Conservation (phyloP, 257 asterid species). For the Avicennia marina region DNA sequence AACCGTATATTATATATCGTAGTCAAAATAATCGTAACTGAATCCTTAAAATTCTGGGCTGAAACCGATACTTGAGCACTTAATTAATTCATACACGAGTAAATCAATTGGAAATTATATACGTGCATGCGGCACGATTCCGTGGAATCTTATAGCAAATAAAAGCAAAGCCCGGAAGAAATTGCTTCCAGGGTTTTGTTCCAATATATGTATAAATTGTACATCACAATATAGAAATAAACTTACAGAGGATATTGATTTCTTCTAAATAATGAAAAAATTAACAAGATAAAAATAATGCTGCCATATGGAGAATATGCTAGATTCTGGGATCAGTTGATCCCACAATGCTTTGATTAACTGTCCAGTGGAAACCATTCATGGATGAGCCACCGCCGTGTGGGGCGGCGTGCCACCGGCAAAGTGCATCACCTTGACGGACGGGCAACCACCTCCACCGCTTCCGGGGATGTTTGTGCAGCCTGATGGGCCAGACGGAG, state of each 20-base stretch:
- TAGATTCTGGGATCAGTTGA: too few species aligned
- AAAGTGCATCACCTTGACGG: conserved; percentile 15
- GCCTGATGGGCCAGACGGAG: conserved; percentile 44
- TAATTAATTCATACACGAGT: not conserved
- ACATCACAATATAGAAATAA: not conserved
- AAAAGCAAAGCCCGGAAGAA: not conserved
- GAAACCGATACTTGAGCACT: not conserved
- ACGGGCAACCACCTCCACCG: conserved; percentile 26
- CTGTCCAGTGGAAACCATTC: too few species aligned
- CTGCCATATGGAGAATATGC: too few species aligned
- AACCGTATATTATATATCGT: too few species aligned
- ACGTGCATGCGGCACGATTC: too few species aligned
- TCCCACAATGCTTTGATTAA: too few species aligned
- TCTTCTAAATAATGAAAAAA: too few species aligned
- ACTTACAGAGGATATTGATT: too few species aligned
- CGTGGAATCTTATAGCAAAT: not conserved
- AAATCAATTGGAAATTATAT: too few species aligned
- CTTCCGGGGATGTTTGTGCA: conserved; percentile 50
- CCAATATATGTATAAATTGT: not conserved
- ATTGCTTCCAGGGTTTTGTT: not conserved
- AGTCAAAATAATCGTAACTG: not conserved
- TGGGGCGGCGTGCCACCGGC: conserved; percentile 19
- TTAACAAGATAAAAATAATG: too few species aligned
- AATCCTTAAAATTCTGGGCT: not conserved
- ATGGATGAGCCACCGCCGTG: not conserved